phyloP scores from a whole-genome alignment of 352 stramenopile species.

The Aphanomyces stellatus region DNA sequence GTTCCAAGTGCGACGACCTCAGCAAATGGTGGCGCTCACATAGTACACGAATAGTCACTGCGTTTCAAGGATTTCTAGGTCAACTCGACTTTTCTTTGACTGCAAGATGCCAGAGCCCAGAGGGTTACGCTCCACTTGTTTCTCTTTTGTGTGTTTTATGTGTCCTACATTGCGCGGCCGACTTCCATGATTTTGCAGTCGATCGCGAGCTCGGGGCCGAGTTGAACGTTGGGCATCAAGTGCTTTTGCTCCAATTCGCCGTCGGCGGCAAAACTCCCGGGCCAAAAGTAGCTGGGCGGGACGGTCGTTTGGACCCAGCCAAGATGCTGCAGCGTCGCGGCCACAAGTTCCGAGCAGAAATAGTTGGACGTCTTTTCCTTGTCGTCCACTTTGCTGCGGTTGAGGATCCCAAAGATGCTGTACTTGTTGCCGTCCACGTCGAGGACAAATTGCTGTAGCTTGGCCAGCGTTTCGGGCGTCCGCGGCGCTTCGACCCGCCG shows the following conservation, averaged over 20 bases:
- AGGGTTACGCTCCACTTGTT: not conserved
- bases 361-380: constrained; percentile 57
- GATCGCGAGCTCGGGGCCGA: constrained; percentile 55
- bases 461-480: constrained; percentile 31
- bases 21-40: no score
- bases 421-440: constrained; percentile 75
- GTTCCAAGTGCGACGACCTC: no score
- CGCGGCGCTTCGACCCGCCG: constrained; percentile 41
- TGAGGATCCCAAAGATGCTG: constrained; percentile 69
- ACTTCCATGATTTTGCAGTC: constrained; percentile 81
- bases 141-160: not conserved
- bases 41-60: no score
- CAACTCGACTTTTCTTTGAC: not conserved
- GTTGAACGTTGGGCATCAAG: constrained; percentile 32
- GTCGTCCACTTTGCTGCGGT: constrained; percentile 21
- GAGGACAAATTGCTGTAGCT: constrained; percentile 46
- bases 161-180: constrained; percentile 33
- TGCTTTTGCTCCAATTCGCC: constrained; percentile 50
- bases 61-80: no score
- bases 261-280: constrained; percentile 71
- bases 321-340: constrained; percentile 66
- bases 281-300: constrained; percentile 73
- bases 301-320: constrained; percentile 64
- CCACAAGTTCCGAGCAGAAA: constrained; percentile 77
- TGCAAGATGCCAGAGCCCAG: not conserved